Base-by-base conservation (phyloP, 1,284 basidiomycete genomes). In the Ceratobasidium sp. region DNA sequence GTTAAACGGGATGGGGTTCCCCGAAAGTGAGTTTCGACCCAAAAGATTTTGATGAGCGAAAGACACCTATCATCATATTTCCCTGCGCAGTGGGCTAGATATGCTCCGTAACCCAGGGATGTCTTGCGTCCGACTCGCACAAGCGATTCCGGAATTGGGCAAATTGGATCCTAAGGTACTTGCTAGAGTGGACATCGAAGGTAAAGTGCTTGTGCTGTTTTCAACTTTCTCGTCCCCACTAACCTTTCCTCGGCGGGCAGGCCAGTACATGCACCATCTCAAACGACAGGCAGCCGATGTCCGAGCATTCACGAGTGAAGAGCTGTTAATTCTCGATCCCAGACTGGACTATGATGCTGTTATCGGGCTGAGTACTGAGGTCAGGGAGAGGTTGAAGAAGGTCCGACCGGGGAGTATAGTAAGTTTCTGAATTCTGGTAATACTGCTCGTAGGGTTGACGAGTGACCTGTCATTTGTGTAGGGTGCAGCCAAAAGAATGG, bases 401-500 rank as follows among this genome's bases (percentile, higher is more conserved):
- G 85, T 91, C 16, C 82, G 87, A 44, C 94, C 94, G 0, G 85
- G 85, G 9, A 94, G 87, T 44, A 87, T 96, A 71, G 91, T 93
- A 76, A 80, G 89, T 82, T 26, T 14, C 21, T 73, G 41, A 23
- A 41, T 28, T 14, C 38, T 41, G 4, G 35, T 46, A 57, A 38
- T 28, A 8, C 38, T 67, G n/a, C 18, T 41, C 11, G 7, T 57
- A 13, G 75, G 9, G 44, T 32, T 62, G 35, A 5, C 11, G 35
- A 38, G 6, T 38, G 11, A 35, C 30, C 6, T 14, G 50, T 16
- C 41, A 5, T 21, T 52, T 46, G 50, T 41, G 28, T 62, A 94
- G 92, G 93, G 93, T 26, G 90, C 91, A 14, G 93, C 90, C 18
- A 93, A 93, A 79, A 84, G 93, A 41, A 93, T 95, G 88, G 93